Evolutionary conservation across 2,329 filamentous ascomycete species (phyloP).

Genomic region (Aspergillus sp.): DNA sequence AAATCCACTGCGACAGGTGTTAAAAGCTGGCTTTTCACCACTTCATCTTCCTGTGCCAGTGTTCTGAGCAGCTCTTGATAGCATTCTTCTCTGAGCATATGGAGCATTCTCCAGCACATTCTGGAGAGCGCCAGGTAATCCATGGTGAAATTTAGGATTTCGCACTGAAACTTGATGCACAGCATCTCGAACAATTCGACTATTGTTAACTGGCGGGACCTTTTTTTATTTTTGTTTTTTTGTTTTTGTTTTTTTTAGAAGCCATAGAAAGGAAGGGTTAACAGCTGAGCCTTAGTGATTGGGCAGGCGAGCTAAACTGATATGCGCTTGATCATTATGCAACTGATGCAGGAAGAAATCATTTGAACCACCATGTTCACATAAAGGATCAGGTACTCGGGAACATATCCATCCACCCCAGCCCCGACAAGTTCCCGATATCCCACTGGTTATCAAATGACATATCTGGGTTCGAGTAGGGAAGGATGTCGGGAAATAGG

Average conservation of each 20-base stretch:
- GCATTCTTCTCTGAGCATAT: conserved; percentile 29
- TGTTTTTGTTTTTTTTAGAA: no score
- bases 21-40: background rate
- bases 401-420: conserved; percentile 13
- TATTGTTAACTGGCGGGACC: conserved; percentile 5
- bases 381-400: no score
- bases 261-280: no score
- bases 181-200: conserved; percentile 31
- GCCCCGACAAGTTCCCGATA: conserved; percentile 10
- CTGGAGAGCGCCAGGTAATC: conserved; percentile 46
- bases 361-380: no score
- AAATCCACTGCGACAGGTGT: background rate
- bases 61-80: conserved; percentile 26
- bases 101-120: conserved; percentile 42
- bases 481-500: conserved; percentile 14
- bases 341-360: no score
- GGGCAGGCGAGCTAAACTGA: no score
- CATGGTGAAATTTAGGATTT: conserved; percentile 41
- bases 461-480: conserved; percentile 14
- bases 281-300: no score
- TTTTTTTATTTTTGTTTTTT: no score
- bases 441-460: conserved; percentile 18
- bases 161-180: conserved; percentile 30
- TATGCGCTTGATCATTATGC: no score
- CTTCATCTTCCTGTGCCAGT: background rate